Conservation (phyloP, 116 monocot genomes). For the Posidonia oceanica region DNA sequence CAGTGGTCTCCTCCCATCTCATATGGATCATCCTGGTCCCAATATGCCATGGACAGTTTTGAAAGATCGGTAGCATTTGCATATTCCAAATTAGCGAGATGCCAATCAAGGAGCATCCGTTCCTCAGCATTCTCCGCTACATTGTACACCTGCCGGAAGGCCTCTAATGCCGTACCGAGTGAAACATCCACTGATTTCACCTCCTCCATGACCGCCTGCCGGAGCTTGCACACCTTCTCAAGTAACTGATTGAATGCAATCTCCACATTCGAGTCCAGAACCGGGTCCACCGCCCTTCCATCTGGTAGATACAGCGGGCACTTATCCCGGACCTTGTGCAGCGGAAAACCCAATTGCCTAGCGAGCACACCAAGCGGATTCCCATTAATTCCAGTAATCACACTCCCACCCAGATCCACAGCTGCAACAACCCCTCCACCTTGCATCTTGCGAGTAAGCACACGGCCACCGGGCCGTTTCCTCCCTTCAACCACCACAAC, state of each 20-base stretch:
- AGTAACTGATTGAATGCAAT: conserved; percentile 71
- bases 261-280: conserved; percentile 57
- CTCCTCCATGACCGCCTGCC: conserved; percentile 54
- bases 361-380: conserved; percentile 83
- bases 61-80: conserved; percentile 80
- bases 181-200: conserved; percentile 59
- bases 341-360: conserved; percentile 73
- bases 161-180: conserved; percentile 72
- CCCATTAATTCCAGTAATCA: conserved; percentile 88
- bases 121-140: conserved; percentile 55
- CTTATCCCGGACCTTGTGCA: conserved; percentile 86
- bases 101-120: conserved; percentile 92
- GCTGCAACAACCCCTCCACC: conserved; percentile 32
- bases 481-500: conserved; percentile 66
- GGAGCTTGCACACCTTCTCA: conserved; percentile 81
- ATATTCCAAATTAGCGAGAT: conserved; percentile 94
- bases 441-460: conserved; percentile 54
- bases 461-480: conserved; percentile 69
- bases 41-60: conserved; percentile 81
- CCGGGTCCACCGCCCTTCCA: conserved; percentile 61
- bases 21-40: conserved; percentile 99
- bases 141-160: conserved; percentile 49
- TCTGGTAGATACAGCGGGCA: conserved; percentile 83
- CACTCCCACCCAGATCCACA: conserved; percentile 82
- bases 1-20: conserved; percentile 99